Conservation (phyloP, 1,284 basidiomycete species). For the Neotropicomus parvogracilis region DNA sequence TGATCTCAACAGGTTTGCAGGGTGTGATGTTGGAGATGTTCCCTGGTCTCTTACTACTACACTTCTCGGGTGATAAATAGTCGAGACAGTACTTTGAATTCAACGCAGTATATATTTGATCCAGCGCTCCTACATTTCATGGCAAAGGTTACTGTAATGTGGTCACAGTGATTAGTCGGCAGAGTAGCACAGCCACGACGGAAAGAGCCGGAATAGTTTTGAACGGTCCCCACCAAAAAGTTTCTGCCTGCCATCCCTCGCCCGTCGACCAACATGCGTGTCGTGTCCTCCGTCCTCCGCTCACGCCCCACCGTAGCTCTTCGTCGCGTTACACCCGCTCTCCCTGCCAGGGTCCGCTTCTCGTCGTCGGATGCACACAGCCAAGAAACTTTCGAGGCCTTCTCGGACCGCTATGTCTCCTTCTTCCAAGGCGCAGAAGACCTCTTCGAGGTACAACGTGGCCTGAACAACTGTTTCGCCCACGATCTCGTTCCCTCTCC, state of each 20-base stretch:
- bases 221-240: not conserved
- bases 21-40: too few species aligned
- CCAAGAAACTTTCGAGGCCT: slow-evolving; percentile 91
- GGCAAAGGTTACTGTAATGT: too few species aligned
- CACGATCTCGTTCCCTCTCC: slow-evolving; percentile 96
- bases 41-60: too few species aligned
- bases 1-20: too few species aligned
- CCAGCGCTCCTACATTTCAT: too few species aligned
- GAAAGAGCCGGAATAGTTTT: slow-evolving; percentile 16
- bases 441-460: slow-evolving; percentile 96
- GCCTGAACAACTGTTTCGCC: slow-evolving; percentile 98
- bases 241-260: not conserved
- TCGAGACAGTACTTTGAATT: too few species aligned
- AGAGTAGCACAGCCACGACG: slow-evolving; percentile 14
- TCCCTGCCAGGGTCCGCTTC: slow-evolving; percentile 42
- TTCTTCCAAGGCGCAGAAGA: slow-evolving; percentile 94
- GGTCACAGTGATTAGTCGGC: too few species aligned
- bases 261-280: slow-evolving; percentile 36
- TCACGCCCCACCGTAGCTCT: slow-evolving; percentile 41
- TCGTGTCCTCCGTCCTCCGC: slow-evolving; percentile 58
- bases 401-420: slow-evolving; percentile 88
- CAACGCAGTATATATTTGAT: too few species aligned
- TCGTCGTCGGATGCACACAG: slow-evolving; percentile 52
- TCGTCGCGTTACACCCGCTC: slow-evolving; percentile 41
- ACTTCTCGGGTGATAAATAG: too few species aligned